Base-by-base conservation (phyloP, 2,329 filamentous ascomycete genomes). In the Colletotrichum sp. region DNA sequence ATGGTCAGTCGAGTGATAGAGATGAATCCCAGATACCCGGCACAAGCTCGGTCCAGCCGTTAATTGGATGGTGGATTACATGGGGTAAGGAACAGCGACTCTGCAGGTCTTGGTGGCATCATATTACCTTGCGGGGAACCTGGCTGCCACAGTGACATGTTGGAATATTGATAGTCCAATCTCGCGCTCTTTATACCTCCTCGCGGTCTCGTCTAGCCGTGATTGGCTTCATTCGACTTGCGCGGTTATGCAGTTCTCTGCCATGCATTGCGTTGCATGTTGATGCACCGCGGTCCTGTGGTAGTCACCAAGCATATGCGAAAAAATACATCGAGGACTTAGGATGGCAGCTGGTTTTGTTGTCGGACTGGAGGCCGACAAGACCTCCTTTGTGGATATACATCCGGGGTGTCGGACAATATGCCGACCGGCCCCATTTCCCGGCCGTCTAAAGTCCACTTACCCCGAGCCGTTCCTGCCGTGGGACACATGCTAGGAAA, bases 21-120 rank as follows among this genome's bases (percentile, higher is more conserved):
- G 6, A 21, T 52, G 44, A 0, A 3, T 13, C 10, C 44, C n/a
- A 52, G n/a, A 52, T 52, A 52, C 10, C n/a, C 44, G 44, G 44
- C 44, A 52, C 44, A 52, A 1, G 44, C n/a, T 52, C 44, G n/a
- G n/a, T 24, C 44, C 44, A 52, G 1, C 44, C 1, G 44, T 52
- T 52, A 4, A 52, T 52, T 52, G 44, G n/a, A 0, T 52, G 10
- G 44, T 21, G 44, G n/a, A 13, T 12, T n/a, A 21, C n/a, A 52
- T 1, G 6, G 12, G 44, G n/a, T 4, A 2, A 1, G n/a, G 12
- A 3, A 0, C n/a, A 49, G 6, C 0, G 4, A 21, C 6, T 21
- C n/a, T 52, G 44, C 44, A 52, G 44, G 44, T 52, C n/a, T 24
- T 21, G 4, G n/a, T 52, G 1, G n/a, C 0, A 52, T 5, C 44